Percentiles rank a stretch among this genome's conserved stretches.
Conservation (phyloP, 805 yeast species). For the Aciculoconidium aculeatum region DNA sequence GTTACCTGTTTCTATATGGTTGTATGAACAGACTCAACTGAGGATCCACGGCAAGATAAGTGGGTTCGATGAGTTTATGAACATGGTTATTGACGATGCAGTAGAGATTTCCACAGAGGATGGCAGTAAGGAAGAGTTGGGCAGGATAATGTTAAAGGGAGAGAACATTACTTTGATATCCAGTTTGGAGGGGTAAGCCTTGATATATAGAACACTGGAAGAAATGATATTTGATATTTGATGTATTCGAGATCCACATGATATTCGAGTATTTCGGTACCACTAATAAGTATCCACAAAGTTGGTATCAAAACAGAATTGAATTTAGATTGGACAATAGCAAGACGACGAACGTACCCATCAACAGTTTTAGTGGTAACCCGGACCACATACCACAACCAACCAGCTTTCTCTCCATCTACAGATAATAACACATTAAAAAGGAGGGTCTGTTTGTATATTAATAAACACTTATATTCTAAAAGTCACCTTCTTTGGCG, state of each 20-base stretch:
- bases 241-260: not conserved
- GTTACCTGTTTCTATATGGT: slow-evolving; percentile 76
- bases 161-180: slow-evolving; percentile 82
- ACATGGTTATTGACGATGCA: slow-evolving; percentile 57
- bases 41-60: slow-evolving; percentile 77
- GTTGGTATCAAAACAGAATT: too few relatives aligned
- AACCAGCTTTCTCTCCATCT: too few relatives aligned
- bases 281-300: not conserved
- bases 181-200: slow-evolving; percentile 24
- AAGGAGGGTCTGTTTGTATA: too few relatives aligned
- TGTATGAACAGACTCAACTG: slow-evolving; percentile 74
- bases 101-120: slow-evolving; percentile 54
- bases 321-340: too few relatives aligned
- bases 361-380: too few relatives aligned
- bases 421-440: too few relatives aligned
- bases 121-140: slow-evolving; percentile 50
- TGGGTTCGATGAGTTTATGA: slow-evolving; percentile 98
- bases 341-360: too few relatives aligned
- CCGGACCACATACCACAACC: too few relatives aligned
- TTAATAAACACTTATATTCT: too few relatives aligned
- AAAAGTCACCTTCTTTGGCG: too few relatives aligned
- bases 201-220: not conserved
- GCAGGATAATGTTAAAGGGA: slow-evolving; percentile 81
- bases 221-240: not conserved
- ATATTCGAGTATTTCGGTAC: not conserved